Base-by-base conservation (phyloP, 2,329 filamentous ascomycete species). In the Aspergillus thermomutatus region DNA sequence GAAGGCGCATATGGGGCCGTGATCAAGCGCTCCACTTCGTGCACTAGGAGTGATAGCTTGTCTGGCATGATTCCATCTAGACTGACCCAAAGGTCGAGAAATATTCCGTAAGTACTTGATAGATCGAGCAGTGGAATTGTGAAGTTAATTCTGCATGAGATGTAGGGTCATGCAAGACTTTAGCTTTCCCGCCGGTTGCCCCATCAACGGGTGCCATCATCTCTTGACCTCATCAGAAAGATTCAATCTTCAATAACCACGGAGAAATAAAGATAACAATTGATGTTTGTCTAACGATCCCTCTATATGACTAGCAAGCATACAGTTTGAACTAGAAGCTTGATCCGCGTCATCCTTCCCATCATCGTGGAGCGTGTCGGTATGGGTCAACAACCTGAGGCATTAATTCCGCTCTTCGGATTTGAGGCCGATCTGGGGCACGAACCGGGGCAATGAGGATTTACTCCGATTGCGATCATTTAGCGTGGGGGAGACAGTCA, bases 1-100 rank as follows among this genome's bases (percentile, higher is more conserved):
- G 77, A 79, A 17, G 80, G 76, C n/a, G 78, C 75, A 61, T 82
- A 83, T 23, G 77, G 75, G 34, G 79, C 76, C 6, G 75, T 73
- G 43, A 82, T 70, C 45, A 82, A 68, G 46, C 78, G 77, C 56
- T 77, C 72, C 56, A 83, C 64, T 66, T 82, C 79, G 19, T 66
- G 61, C 28, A 72, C 65, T 21, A 82, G 53, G 6, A 56, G 50
- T 45, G 37, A 26, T 4, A 66, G 26, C 23, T 55, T 58, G 19
- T 69, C 65, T 25, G 58, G 31, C 69, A 76, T 75, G 51, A 27
- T 50, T 55, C 31, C 52, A 50, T 48, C 47, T 50, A 49, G 21
- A 23, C 9, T 23, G n/a, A 21, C 28, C 31, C 37, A 54, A 40
- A 25, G 27, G 14, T 6, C 10, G 3, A 5, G 28, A 17, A 25